phyloP scores from a whole-genome alignment of 129 eudicot genomes.

The Sambucus nigra region DNA sequence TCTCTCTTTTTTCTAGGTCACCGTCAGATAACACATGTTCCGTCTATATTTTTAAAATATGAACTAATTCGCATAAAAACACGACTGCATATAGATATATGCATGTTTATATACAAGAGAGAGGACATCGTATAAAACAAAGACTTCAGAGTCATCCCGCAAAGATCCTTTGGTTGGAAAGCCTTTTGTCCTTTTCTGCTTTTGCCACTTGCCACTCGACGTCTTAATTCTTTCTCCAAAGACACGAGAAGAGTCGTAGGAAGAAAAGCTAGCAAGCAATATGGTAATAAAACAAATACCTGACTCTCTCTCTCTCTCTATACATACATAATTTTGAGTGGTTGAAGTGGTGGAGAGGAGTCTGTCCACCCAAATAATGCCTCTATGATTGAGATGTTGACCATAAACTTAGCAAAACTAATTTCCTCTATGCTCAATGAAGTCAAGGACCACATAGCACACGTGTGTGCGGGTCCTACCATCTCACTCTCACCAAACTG shows the following conservation, averaged over 20 bases:
- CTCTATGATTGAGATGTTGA: slow-evolving; percentile 74
- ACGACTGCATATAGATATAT: too few relatives aligned
- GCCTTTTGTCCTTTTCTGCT: slow-evolving; percentile 2
- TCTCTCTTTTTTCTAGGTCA: too few relatives aligned
- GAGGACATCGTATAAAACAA: slow-evolving; percentile 14
- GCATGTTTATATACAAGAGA: too few relatives aligned
- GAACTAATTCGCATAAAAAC: too few relatives aligned
- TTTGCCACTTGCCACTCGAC: slow-evolving; percentile 19
- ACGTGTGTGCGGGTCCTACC: slow-evolving; percentile 34
- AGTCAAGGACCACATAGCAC: slow-evolving; percentile 49
- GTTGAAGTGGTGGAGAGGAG: slow-evolving; percentile 29
- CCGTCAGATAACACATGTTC: too few relatives aligned
- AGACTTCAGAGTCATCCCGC: slow-evolving; percentile 22
- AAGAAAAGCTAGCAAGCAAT: slow-evolving; percentile 33
- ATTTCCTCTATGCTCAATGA: slow-evolving; percentile 25
- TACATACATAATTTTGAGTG: slow-evolving; percentile 17
- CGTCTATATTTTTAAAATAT: too few relatives aligned
- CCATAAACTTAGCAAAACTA: slow-evolving; percentile 35
- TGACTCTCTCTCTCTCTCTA: slow-evolving; percentile 16
- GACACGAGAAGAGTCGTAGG: slow-evolving; percentile 16
- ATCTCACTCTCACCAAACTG: not conserved
- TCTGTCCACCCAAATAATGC: slow-evolving; percentile 48
- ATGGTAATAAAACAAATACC: slow-evolving; percentile 45
- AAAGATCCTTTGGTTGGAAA: slow-evolving; percentile 18
- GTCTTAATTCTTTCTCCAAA: slow-evolving; percentile 5